Evolutionary conservation across 139 green algal species (phyloP), one percentile per base, ranked within the genome.

Genomic region (Dunaliella primolecta): DNA sequence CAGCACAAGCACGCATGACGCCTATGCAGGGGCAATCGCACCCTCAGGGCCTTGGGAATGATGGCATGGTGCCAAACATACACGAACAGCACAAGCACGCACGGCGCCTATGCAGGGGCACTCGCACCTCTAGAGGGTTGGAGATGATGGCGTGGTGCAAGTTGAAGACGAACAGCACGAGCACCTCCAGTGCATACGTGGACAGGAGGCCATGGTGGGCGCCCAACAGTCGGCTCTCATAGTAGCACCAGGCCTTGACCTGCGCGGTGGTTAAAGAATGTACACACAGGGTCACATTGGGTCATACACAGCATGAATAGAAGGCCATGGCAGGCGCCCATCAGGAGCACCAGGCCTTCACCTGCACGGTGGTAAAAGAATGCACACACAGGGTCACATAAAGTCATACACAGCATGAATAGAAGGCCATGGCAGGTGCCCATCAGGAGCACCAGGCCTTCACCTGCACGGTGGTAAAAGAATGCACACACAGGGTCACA

Each of bases 231-330:
- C 96, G 89, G 85, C 90, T 95, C 91, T 99, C 97, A 83, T 99
- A 99, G 87, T 98, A 99, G 90, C 95, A 98, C 97, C 97, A 99
- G 0, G 96, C 96, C 89, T 99, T 99, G 72, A 98, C 91, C 95
- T 97, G 88, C 31, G 84, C 23, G 56, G n/a, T n/a, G n/a, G 20
- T n/a, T 38, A 56, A 7, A 72, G 80, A 75, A 31, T 80, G 27
- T 11, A 80, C 75, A 80, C 25, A 80, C 24, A 21, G 27, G 23
- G 27, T 80, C 25, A 27, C 11, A 23, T 30, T 80, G 27, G 23
- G 23, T 33, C n/a, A 23, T 80, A 29, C 25, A 80, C 24, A 36
- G 32, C 3, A 91, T 97, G 81, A 90, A 95, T 33, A 98, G 88
- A 24, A 98, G 91, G 33, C 91, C 92, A 81, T 97, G 92, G 81